phyloP scores from a whole-genome alignment of 345 rosid genomes.

The Microthlaspi erraticum region DNA sequence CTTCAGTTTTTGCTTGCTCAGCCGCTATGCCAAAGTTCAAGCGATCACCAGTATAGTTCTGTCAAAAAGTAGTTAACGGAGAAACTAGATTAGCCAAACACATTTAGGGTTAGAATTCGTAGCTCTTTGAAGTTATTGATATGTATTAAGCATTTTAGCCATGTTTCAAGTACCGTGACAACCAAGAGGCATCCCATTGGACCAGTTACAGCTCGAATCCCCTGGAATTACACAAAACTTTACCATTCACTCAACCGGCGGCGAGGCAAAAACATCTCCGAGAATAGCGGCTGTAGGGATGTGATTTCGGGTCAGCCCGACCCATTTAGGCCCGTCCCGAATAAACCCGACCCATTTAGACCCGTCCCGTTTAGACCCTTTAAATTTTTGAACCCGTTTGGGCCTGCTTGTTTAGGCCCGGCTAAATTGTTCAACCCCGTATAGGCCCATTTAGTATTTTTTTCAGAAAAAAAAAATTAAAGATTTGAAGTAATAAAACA shows the following conservation, averaged over 20 bases:
- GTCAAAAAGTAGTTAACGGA: constrained; percentile 41
- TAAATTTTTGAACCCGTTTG: no score
- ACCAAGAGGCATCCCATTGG: constrained; percentile 89
- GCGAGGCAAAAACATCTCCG: constrained; percentile 93
- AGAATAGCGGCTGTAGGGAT: constrained; percentile 91
- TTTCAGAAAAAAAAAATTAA: no score
- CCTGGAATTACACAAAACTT: constrained; percentile 56
- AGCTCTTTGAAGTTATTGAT: constrained; percentile 14
- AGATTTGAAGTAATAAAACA: no score
- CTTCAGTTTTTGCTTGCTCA: constrained; percentile 98
- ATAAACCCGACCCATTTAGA: no score
- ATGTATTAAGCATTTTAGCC: constrained; percentile 2
- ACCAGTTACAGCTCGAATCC: constrained; percentile 98
- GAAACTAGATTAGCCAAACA: constrained; percentile 30
- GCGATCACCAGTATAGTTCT: constrained; percentile 98
- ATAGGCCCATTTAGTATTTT: no score
- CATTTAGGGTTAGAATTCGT: neutral
- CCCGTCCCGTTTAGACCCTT: no score
- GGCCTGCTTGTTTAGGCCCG: no score
- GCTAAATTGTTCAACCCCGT: no score
- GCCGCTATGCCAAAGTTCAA: constrained; percentile 98
- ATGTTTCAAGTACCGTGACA: constrained; percentile 66
- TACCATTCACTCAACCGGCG: constrained; percentile 61
- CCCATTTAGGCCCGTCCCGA: no score
- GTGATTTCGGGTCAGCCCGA: no score